phyloP scores from a whole-genome alignment of 1,284 basidiomycete genomes.

The Tilletia setariae region DNA sequence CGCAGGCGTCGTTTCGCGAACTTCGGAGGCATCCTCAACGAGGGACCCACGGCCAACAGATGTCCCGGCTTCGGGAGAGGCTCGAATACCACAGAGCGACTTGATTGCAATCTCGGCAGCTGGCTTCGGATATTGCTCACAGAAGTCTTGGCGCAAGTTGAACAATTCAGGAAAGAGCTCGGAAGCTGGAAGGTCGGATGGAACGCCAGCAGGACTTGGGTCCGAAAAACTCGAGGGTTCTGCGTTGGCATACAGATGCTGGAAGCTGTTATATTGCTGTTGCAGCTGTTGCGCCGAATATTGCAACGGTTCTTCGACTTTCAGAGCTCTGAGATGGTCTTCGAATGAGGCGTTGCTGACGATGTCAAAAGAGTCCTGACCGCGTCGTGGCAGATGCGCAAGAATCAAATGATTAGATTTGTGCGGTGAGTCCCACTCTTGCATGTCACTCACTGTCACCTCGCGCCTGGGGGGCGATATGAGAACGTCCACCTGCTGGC shows the following conservation, averaged over 20 bases:
- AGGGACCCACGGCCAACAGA: not conserved
- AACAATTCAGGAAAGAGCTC: not conserved
- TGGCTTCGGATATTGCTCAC: not conserved
- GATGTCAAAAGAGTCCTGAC: no score
- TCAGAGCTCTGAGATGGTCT: no score
- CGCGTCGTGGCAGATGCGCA: no score
- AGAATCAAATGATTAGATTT: no score
- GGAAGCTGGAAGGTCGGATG: not conserved
- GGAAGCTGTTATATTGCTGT: no score
- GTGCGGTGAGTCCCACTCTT: no score
- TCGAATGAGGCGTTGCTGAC: no score
- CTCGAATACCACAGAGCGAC: not conserved
- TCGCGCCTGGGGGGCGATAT: not conserved
- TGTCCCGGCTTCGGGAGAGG: not conserved
- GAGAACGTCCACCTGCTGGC: not conserved
- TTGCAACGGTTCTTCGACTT: no score
- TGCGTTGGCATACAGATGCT: no score
- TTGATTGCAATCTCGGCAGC: slow-evolving; percentile 1
- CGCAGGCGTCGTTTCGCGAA: not conserved
- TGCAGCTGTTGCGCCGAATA: no score
- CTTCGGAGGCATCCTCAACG: not conserved
- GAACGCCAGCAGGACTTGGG: not conserved
- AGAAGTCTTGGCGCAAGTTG: slow-evolving; percentile 1
- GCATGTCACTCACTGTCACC: not conserved
- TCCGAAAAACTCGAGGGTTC: no score